Conservation (phyloP, 306 rosid genomes). For the Astragalus membranaceus region DNA sequence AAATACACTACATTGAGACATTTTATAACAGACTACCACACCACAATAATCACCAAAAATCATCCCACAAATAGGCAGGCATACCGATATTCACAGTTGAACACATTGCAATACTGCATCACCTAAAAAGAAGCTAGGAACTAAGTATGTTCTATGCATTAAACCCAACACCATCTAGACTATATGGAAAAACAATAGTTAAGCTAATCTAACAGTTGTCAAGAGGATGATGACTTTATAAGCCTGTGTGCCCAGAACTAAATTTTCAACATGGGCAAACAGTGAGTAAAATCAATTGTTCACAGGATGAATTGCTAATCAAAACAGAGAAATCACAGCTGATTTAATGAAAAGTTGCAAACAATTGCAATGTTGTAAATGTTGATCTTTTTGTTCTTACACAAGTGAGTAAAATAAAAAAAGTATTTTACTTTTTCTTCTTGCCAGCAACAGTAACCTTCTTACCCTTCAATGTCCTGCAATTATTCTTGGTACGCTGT, state of each 20-base stretch:
- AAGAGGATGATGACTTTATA: no score
- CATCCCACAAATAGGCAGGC: neutral
- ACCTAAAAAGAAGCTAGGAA: no score
- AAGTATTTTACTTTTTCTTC: slow-evolving; percentile 44
- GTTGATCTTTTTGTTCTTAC: neutral
- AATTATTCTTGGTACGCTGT: slow-evolving; percentile 88
- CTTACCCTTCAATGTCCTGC: slow-evolving; percentile 94
- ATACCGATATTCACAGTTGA: no score
- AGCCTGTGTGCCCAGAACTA: neutral
- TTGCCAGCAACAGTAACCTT: slow-evolving; percentile 80
- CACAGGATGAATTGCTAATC: neutral
- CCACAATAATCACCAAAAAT: neutral
- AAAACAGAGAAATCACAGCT: slow-evolving; percentile 6
- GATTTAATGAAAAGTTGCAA: neutral
- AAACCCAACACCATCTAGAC: no score
- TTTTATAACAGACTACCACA: neutral
- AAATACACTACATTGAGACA: neutral
- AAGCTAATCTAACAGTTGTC: no score
- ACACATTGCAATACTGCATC: no score
- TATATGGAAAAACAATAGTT: no score
- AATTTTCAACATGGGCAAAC: neutral
- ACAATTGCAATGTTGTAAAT: slow-evolving; percentile 3
- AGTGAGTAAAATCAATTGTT: neutral
- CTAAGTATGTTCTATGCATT: no score
- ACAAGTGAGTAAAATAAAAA: neutral